These are phyloP conservation scores for Mrakia frigida DNA, from an alignment of 768 basidiomycete genomes.

Conservation along the genomic window DNA sequence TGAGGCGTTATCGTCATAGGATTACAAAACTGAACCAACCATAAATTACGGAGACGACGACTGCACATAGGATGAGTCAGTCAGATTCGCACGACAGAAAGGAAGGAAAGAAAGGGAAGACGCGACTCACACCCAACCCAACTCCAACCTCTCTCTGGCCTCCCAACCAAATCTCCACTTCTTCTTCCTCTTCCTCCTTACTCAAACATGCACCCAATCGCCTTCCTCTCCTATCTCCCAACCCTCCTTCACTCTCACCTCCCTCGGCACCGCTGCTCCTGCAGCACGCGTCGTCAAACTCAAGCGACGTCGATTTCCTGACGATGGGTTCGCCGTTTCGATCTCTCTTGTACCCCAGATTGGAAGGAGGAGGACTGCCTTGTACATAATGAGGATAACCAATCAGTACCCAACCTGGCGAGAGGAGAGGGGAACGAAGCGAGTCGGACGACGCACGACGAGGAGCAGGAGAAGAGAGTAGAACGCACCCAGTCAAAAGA, in stretches of 20 bases:
- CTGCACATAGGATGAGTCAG: not conserved
- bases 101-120: not conserved
- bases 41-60: too few species aligned
- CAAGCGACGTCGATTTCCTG: not conserved
- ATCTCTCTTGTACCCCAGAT: not conserved
- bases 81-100: not conserved
- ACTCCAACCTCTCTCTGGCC: not conserved
- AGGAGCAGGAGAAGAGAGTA: slow-evolving; percentile 89
- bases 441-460: slow-evolving; percentile 43
- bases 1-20: too few species aligned
- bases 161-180: not conserved
- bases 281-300: too few species aligned
- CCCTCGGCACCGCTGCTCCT: not conserved
- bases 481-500: slow-evolving; percentile 2
- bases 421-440: not conserved
- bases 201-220: not conserved
- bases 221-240: not conserved
- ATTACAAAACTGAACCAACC: too few species aligned
- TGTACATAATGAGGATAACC: not conserved
- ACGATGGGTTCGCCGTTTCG: not conserved
- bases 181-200: not conserved
- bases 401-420: not conserved
- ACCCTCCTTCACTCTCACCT: not conserved
- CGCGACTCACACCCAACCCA: not conserved
- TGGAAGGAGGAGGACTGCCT: not conserved